phyloP scores from a whole-genome alignment of 1,139 yeast genomes.

The Kodamaea sp. region DNA sequence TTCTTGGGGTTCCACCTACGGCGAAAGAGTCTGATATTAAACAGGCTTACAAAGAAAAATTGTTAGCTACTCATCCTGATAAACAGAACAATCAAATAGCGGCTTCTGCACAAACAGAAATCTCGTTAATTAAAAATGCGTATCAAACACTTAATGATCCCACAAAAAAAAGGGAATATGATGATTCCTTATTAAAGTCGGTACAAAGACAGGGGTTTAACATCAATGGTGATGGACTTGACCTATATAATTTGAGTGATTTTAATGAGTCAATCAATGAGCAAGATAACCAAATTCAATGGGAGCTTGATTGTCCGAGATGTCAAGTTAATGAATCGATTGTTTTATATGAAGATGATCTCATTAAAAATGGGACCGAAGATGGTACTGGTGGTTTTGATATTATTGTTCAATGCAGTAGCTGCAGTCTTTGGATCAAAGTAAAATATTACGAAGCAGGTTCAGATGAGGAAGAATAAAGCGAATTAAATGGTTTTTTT shows the following conservation, averaged over 20 bases:
- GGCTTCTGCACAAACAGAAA: slow-evolving; percentile 11
- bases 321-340: slow-evolving; percentile 60
- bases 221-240: slow-evolving; percentile 63
- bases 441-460: slow-evolving; percentile 51
- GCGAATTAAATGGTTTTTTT: too few relatives aligned
- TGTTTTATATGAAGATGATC: slow-evolving; percentile 53
- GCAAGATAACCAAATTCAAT: slow-evolving; percentile 20
- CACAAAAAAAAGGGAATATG: slow-evolving; percentile 43
- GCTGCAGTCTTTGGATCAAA: slow-evolving; percentile 82
- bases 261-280: slow-evolving; percentile 34
- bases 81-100: slow-evolving; percentile 29
- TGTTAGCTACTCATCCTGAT: slow-evolving; percentile 76
- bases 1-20: slow-evolving; percentile 45
- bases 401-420: slow-evolving; percentile 69
- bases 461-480: slow-evolving; percentile 23
- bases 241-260: slow-evolving; percentile 60
- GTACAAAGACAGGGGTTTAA: slow-evolving; percentile 48
- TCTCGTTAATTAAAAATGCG: slow-evolving; percentile 55
- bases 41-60: slow-evolving; percentile 54
- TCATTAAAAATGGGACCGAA: slow-evolving; percentile 47
- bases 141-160: slow-evolving; percentile 49
- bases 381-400: slow-evolving; percentile 60
- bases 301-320: slow-evolving; percentile 67
- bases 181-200: slow-evolving; percentile 35
- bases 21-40: slow-evolving; percentile 46